Evolutionary conservation across 306 rosid species (phyloP).

Genomic region (Glycine latifolia): DNA sequence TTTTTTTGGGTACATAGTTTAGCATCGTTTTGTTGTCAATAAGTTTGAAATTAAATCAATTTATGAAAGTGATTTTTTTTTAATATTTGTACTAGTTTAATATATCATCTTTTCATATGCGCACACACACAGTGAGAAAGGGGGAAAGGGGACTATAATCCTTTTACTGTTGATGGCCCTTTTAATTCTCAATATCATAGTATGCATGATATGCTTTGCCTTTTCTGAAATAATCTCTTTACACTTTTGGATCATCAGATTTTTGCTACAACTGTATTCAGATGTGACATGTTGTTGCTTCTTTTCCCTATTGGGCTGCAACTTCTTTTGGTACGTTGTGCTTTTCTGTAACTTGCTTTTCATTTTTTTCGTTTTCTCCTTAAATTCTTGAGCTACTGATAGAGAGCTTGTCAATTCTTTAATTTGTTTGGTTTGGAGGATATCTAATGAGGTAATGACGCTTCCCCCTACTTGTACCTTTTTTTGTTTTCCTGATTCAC

Average conservation of each 20-base stretch:
- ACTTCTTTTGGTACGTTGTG: constrained; percentile 75
- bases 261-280: constrained; percentile 78
- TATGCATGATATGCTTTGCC: not conserved
- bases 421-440: constrained; percentile 18
- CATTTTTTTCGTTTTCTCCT: not conserved
- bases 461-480: not conserved
- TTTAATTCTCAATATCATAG: constrained; percentile 1
- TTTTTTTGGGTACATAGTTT: not conserved
- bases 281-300: constrained; percentile 92
- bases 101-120: no score
- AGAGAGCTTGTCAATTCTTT: constrained; percentile 17
- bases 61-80: no score
- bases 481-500: not conserved
- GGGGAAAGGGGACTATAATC: no score
- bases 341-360: constrained; percentile 6
- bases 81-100: no score
- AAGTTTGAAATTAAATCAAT: no score
- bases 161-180: not conserved
- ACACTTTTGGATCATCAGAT: constrained; percentile 63
- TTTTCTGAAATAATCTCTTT: constrained; percentile 40
- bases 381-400: constrained; percentile 32
- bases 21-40: no score
- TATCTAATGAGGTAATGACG: constrained; percentile 7
- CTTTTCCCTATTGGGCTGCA: constrained; percentile 81
- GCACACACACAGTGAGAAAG: no score